phyloP scores from a whole-genome alignment of 2,329 filamentous ascomycete genomes.

The Trichothecium roseum region DNA sequence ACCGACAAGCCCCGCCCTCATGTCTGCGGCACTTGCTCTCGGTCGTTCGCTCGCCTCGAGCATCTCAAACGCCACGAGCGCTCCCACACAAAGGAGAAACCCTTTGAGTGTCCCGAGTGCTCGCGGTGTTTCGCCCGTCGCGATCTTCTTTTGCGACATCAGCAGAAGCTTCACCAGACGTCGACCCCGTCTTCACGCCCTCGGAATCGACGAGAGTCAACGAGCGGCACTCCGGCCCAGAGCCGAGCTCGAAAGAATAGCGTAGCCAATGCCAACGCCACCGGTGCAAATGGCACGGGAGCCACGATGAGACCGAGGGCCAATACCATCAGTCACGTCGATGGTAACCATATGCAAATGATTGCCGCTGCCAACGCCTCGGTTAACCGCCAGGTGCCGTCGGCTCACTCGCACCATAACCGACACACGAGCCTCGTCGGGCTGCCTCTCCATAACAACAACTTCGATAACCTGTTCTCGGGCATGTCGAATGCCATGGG shows the following conservation, averaged over 20 bases:
- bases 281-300: constrained; percentile 31
- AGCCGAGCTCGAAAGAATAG: constrained; percentile 88
- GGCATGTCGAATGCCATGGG: constrained; percentile 62
- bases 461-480: constrained; percentile 52
- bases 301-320: constrained; percentile 74
- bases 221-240: constrained; percentile 56
- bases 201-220: constrained; percentile 82
- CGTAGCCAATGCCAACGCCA: constrained; percentile 48
- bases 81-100: constrained; percentile 98
- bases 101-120: constrained; percentile 94
- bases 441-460: constrained; percentile 41
- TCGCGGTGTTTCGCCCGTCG: constrained; percentile 88
- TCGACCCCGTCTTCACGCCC: constrained; percentile 80
- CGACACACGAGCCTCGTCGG: constrained; percentile 68
- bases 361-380: constrained; percentile 49
- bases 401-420: constrained; percentile 45
- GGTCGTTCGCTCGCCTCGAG: constrained; percentile 89
- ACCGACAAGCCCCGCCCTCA: constrained; percentile 96
- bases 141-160: constrained; percentile 84
- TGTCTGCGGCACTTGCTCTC: constrained; percentile 80
- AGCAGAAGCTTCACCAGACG: constrained; percentile 96
- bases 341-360: constrained; percentile 64
- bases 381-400: constrained; percentile 36
- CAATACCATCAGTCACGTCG: constrained; percentile 93
- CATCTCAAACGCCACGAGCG: constrained; percentile 96